Base-by-base conservation (phyloP, 805 yeast species). In the Hanseniaspora guilliermondii region DNA sequence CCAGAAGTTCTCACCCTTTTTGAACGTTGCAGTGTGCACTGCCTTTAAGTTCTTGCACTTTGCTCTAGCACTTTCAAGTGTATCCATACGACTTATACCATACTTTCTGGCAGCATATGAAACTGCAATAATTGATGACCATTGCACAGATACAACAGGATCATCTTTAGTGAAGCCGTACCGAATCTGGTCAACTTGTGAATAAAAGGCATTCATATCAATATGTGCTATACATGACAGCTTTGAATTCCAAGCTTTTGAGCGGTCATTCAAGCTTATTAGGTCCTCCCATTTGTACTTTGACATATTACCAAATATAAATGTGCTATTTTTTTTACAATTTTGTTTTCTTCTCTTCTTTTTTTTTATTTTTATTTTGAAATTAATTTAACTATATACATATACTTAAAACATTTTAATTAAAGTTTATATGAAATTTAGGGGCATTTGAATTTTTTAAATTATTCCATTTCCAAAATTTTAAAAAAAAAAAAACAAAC, bases 121-220 rank as follows among this genome's bases (percentile, higher is more conserved):
- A 0, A 93, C 94, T 0, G 98, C 98, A 56, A 93, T 91, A 2
- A 93, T 69, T 0, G 89, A 75, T 47, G 76, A 73, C 98, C 98
- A 93, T 63, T 93, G 98, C 4, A 87, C 87, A 65, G 97, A 89
- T 0, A 88, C 97, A 1, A 93, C 83, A 0, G 98, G 97, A 58
- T 81, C 89, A 2, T 80, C 78, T 1, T 70, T 71, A 1, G 80
- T 67, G 16, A 83, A 68, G 0, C 83, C 83, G 17, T 87, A 73
- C 41, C 96, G 69, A 6, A 86, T 71, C 60, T 84, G 91, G 62
- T 93, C 97, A 32, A 83, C 93, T 64, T 93, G 98, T 0, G 98
- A 96, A 68, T 85, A 93, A 66, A 89, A 93, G 12, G 97, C 97
- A 69, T 93, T 95, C 61, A 87, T 77, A 68, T 93, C 98, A 24